phyloP scores from a whole-genome alignment of 495 filamentous ascomycete species.

The Evansstolkia leycettana region DNA sequence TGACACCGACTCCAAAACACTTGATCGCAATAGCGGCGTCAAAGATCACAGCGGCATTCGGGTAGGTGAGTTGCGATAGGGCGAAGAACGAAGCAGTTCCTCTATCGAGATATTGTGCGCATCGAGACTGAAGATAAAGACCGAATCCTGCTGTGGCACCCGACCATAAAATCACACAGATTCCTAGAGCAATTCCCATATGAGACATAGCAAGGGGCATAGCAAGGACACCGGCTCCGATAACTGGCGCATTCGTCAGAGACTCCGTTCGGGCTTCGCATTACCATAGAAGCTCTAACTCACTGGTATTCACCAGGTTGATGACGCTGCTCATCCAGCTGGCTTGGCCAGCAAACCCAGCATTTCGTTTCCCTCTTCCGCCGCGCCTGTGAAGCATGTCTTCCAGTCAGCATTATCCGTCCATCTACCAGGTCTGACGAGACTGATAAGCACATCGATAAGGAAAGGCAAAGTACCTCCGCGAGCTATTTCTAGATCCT shows the following conservation, averaged over 20 bases:
- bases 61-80: constrained; percentile 89
- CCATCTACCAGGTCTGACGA: not conserved
- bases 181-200: constrained; percentile 76
- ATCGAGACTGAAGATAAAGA: constrained; percentile 85
- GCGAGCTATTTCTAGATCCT: constrained; percentile 11
- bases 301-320: constrained; percentile 87
- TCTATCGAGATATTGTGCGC: constrained; percentile 81
- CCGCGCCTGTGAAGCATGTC: constrained; percentile 22
- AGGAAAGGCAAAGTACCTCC: constrained; percentile 16
- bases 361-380: constrained; percentile 37
- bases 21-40: constrained; percentile 95
- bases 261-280: not conserved
- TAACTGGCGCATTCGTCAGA: constrained; percentile 38
- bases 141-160: constrained; percentile 82
- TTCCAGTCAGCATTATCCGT: constrained; percentile 6
- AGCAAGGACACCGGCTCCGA: constrained; percentile 86
- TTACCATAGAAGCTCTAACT: constrained; percentile 9
- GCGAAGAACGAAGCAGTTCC: constrained; percentile 81
- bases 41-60: constrained; percentile 90
- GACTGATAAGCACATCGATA: not conserved
- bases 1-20: constrained; percentile 92
- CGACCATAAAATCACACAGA: constrained; percentile 81
- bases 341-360: constrained; percentile 51
- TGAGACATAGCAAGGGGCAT: constrained; percentile 91
- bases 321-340: constrained; percentile 86